Evolutionary conservation across 805 yeast genomes (phyloP).

Genomic region (Ogataea angusta): DNA sequence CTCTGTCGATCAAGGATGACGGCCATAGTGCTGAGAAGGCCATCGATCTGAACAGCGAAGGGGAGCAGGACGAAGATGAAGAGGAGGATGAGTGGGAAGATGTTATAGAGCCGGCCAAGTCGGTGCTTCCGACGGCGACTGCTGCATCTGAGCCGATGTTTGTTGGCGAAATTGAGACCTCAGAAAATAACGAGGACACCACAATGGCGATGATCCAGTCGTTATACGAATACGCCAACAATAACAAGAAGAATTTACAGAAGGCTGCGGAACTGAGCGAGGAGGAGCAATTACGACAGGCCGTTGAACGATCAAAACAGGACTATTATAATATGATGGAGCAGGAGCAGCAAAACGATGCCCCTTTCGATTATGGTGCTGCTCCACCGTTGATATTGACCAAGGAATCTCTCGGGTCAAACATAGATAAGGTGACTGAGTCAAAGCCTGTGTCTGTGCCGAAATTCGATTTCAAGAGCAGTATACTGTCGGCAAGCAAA

Average conservation of each 20-base stretch:
- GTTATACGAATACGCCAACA: constrained; percentile 31
- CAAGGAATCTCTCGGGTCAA: constrained; percentile 18
- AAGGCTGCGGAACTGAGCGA: constrained; percentile 23
- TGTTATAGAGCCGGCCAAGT: constrained; percentile 31
- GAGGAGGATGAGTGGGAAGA: constrained; percentile 68
- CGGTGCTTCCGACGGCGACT: constrained; percentile 18
- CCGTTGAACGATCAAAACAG: constrained; percentile 45
- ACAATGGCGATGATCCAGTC: constrained; percentile 31
- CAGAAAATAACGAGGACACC: constrained; percentile 16
- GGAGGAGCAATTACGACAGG: constrained; percentile 35
- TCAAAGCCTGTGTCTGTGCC: constrained; percentile 13
- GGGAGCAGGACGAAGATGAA: constrained; percentile 45
- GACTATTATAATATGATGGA: constrained; percentile 36
- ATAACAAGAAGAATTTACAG: constrained; percentile 21
- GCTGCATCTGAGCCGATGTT: constrained; percentile 21
- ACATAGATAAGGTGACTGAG: constrained; percentile 2
- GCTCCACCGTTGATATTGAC: constrained; percentile 24
- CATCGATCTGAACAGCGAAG: constrained; percentile 32
- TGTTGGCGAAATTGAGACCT: constrained; percentile 7
- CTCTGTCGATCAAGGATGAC: constrained; percentile 54
- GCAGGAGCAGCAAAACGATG: constrained; percentile 16
- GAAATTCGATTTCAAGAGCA: constrained; percentile 14
- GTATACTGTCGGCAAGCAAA: constrained; percentile 7
- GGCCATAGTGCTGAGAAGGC: constrained; percentile 44
- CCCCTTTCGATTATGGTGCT: constrained; percentile 4